Conservation (phyloP, 106 monocot species). For the Dioscorea alata region DNA sequence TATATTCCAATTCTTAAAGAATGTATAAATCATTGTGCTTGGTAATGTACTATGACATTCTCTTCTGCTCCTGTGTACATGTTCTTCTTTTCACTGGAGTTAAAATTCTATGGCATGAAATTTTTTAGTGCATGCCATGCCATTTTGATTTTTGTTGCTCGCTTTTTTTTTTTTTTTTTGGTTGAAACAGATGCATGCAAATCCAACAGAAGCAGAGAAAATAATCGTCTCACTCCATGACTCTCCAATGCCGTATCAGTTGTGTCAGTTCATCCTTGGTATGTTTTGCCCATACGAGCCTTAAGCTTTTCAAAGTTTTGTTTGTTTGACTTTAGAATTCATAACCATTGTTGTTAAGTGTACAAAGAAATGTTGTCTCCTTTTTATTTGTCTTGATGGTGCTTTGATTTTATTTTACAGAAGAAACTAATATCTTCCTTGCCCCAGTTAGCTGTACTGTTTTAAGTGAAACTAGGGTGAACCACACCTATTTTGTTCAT, state of each 20-base stretch:
- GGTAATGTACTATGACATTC: background rate
- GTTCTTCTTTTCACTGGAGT: background rate
- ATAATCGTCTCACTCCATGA: conserved; percentile 52
- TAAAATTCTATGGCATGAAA: too few species aligned
- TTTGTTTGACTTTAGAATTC: background rate
- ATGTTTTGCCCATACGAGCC: conserved; percentile 9
- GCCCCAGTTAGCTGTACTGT: too few species aligned
- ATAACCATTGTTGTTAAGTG: background rate
- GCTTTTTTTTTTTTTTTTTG: conserved; percentile 1
- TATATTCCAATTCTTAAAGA: background rate
- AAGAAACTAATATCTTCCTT: too few species aligned
- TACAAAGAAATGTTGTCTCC: background rate
- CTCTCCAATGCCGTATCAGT: conserved; percentile 70
- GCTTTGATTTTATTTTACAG: background rate
- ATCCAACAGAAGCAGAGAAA: conserved; percentile 64
- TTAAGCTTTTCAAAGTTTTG: background rate
- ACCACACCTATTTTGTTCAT: background rate
- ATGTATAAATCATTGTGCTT: background rate
- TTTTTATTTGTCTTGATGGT: background rate
- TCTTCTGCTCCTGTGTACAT: background rate
- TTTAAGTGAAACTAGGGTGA: background rate
- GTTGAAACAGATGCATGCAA: conserved; percentile 54
- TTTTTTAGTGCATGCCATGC: background rate
- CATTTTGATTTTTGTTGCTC: conserved; percentile 2
- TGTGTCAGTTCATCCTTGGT: conserved; percentile 90